Conservation (phyloP, 768 basidiomycete species). For the Russula virescens region DNA sequence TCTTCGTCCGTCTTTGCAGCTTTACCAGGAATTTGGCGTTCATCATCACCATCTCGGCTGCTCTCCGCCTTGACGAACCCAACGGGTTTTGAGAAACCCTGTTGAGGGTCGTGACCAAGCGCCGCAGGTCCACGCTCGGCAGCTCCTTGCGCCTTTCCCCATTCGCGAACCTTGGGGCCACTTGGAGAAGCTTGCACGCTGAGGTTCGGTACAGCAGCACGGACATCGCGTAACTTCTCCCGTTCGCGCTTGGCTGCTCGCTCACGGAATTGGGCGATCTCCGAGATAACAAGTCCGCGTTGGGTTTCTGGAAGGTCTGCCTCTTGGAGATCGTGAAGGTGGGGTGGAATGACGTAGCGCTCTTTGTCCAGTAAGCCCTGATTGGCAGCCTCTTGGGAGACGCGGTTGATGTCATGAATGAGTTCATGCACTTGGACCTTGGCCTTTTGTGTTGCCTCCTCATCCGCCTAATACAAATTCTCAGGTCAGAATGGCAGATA, state of each 20-base stretch:
- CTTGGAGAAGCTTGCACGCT: constrained; percentile 36
- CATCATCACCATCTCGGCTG: constrained; percentile 37
- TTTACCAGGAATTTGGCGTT: constrained; percentile 32
- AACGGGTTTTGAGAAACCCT: constrained; percentile 73
- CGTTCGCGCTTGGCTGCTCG: constrained; percentile 86
- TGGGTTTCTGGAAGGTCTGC: constrained; percentile 94
- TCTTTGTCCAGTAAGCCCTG: constrained; percentile 75
- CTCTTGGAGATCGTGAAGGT: constrained; percentile 93
- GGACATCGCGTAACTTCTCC: constrained; percentile 80
- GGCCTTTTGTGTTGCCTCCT: constrained; percentile 55
- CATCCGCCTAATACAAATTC: constrained; percentile 53
- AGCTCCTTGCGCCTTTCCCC: constrained; percentile 59
- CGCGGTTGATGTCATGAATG: constrained; percentile 64
- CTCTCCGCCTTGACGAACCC: constrained; percentile 76
- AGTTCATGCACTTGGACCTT: constrained; percentile 59
- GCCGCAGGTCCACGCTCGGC: constrained; percentile 23
- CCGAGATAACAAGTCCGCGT: constrained; percentile 89
- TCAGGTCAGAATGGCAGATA: constrained; percentile 4
- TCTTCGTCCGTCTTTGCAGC: constrained; percentile 78
- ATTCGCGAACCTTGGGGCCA: constrained; percentile 72
- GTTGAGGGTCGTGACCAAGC: constrained; percentile 35
- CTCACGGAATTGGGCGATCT: constrained; percentile 95
- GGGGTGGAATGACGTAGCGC: constrained; percentile 89
- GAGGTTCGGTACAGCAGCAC: constrained; percentile 47
- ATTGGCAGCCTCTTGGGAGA: constrained; percentile 69